Conservation (phyloP, 176 grass and related monocot species). For the Musa schizocarpa region DNA sequence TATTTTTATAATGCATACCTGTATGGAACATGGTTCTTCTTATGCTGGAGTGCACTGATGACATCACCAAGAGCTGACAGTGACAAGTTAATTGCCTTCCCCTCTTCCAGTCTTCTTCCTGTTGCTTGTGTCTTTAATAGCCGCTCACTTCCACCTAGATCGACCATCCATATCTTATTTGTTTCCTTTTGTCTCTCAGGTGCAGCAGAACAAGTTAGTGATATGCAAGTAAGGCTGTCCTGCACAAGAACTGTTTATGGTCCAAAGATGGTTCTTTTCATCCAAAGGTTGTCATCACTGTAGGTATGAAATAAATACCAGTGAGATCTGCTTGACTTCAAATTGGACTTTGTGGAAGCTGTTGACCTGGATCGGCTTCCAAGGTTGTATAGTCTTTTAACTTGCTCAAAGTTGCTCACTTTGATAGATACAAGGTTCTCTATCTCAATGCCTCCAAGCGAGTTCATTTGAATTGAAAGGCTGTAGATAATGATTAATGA, state of each 20-base stretch:
- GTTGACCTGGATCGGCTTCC: slow-evolving; percentile 73
- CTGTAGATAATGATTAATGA: slow-evolving; percentile 24
- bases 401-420: slow-evolving; percentile 72
- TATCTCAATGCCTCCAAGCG: slow-evolving; percentile 65
- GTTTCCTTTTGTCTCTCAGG: slow-evolving; percentile 58
- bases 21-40: slow-evolving; percentile 76
- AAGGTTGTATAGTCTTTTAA: slow-evolving; percentile 75
- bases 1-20: slow-evolving; percentile 30
- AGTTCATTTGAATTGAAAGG: slow-evolving; percentile 70
- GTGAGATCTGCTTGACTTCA: slow-evolving; percentile 92
- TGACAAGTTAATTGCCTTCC: slow-evolving; percentile 95
- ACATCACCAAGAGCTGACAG: slow-evolving; percentile 96
- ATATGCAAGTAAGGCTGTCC: slow-evolving; percentile 84
- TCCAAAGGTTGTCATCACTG: background rate
- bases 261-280: background rate
- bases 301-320: slow-evolving; percentile 47
- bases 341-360: slow-evolving; percentile 81
- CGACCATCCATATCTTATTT: slow-evolving; percentile 97
- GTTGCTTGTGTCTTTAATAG: slow-evolving; percentile 92
- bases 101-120: slow-evolving; percentile 89
- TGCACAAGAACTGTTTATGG: slow-evolving; percentile 21
- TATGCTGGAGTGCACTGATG: slow-evolving; percentile 74
- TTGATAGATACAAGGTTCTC: slow-evolving; percentile 71
- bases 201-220: slow-evolving; percentile 45
- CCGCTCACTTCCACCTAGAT: slow-evolving; percentile 92